phyloP scores from a whole-genome alignment of 1,284 basidiomycete genomes.

The Meripilus lineatus region DNA sequence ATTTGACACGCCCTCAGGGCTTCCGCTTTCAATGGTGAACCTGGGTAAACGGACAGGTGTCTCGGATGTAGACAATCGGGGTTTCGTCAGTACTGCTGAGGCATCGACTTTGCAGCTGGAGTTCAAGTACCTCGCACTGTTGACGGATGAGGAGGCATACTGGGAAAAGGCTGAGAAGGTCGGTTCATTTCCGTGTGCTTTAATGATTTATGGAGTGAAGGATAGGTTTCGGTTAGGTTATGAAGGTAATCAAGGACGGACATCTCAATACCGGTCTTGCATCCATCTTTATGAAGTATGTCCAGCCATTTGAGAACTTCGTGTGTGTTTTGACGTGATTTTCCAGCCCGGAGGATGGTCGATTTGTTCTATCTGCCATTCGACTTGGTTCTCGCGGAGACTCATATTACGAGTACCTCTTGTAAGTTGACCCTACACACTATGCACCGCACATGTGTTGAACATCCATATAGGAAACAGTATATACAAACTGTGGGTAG shows the following conservation, averaged over 20 bases:
- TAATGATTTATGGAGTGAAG: slow-evolving; percentile 1
- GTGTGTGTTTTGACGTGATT: neutral
- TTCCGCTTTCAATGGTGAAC: slow-evolving; percentile 81
- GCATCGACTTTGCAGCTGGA: slow-evolving; percentile 84
- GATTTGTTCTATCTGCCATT: slow-evolving; percentile 73
- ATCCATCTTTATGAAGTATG: slow-evolving; percentile 82
- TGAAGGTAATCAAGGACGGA: slow-evolving; percentile 64
- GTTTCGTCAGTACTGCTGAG: slow-evolving; percentile 79
- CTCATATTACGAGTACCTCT: slow-evolving; percentile 91
- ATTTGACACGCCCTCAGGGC: slow-evolving; percentile 78
- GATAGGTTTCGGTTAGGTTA: slow-evolving; percentile 45
- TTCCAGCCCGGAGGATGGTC: slow-evolving; percentile 59
- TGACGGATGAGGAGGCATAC: slow-evolving; percentile 75
- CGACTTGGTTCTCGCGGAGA: slow-evolving; percentile 91
- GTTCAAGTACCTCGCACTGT: slow-evolving; percentile 81
- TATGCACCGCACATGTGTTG: slow-evolving; percentile 6
- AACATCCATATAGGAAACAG: slow-evolving; percentile 67
- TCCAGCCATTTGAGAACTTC: no score
- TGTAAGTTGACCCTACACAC: slow-evolving; percentile 42
- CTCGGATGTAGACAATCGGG: slow-evolving; percentile 59
- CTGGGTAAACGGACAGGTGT: slow-evolving; percentile 63
- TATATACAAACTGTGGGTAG: slow-evolving; percentile 70
- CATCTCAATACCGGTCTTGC: slow-evolving; percentile 68
- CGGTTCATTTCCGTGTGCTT: slow-evolving; percentile 16
- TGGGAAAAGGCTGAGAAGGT: slow-evolving; percentile 83